Evolutionary conservation across 2,329 filamentous ascomycete genomes (phyloP), one percentile per base, ranked within the genome.

Genomic region (Colletotrichum theobromicola): DNA sequence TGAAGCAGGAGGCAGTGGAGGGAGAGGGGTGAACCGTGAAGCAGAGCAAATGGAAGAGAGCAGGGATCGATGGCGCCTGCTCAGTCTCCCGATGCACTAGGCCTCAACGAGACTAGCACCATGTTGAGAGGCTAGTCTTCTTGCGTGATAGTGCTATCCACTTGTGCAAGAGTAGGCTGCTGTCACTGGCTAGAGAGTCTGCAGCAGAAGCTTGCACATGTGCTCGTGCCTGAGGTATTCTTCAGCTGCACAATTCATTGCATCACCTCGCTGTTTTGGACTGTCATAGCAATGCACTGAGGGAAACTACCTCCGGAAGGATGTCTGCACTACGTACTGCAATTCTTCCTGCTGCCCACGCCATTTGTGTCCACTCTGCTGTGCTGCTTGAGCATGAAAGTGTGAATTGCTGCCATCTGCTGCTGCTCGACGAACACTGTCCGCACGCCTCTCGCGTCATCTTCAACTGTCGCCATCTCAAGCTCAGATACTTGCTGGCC

Each of bases 161-260:
- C 35, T 37, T 13, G 13, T 24, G 7, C 7, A 26, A 26, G 30
- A 42, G 13, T 12, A 28, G n/a, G n/a, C 6, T n/a, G 13, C 30
- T 50, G 10, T 57, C n/a, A 74, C 62, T 74, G 67, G 67, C 55
- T 71, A 37, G 57, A 60, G 28, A 32, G 55, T 72, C 63, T 67
- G 37, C 57, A 55, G 65, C 65, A 69, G 32, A 32, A 7, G 9
- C 21, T 21, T 28, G 32, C 58, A 18, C 53, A 37, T 72, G 72
- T 73, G 42, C 57, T 64, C 57, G 12, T 75, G 72, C 69, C 69
- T 75, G 42, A 75, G 72, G 69, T 75, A 75, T 60, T 65, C 69
- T 28, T 35, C 57, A 26, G 50, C 57, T 75, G 69, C 62, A 73
- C 62, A 72, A 72, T 58, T 60, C 42, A 67, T 72, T 75, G 68